A percentile compares a stretch with the other conserved stretches of the same genome.
phyloP scores from a whole-genome alignment of 192 early-diverging fungal genomes.

The Coemansia sp. region DNA sequence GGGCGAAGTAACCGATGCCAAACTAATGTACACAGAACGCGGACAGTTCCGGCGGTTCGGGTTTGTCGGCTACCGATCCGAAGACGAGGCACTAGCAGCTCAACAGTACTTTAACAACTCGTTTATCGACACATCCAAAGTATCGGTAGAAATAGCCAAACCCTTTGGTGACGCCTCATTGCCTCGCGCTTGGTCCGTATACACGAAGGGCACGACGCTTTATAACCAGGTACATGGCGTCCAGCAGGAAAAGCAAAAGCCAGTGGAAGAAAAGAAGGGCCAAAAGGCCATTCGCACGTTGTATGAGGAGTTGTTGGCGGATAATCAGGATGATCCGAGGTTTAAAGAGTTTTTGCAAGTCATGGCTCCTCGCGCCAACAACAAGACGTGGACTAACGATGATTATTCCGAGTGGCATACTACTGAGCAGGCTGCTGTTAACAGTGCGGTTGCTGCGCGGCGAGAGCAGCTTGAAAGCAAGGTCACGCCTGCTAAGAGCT shows the following conservation, averaged over 20 bases:
- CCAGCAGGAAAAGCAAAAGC: constrained; percentile 14
- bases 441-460: constrained; percentile 36
- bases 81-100: constrained; percentile 81
- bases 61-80: constrained; percentile 88
- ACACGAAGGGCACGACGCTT: constrained; percentile 84
- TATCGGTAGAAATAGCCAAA: constrained; percentile 85
- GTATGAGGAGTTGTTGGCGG: constrained; percentile 47
- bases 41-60: constrained; percentile 80
- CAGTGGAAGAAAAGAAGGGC: constrained; percentile 36
- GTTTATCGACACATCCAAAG: constrained; percentile 88
- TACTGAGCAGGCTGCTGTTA: constrained; percentile 37
- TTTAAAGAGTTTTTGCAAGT: constrained; percentile 89
- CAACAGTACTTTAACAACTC: constrained; percentile 86
- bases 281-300: constrained; percentile 37
- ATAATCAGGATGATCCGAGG: constrained; percentile 72
- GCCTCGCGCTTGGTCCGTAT: constrained; percentile 87
- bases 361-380: constrained; percentile 76
- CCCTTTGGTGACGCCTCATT: constrained; percentile 80
- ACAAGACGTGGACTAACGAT: constrained; percentile 91
- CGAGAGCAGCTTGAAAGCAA: constrained; percentile 45
- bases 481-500: background rate
- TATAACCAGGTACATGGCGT: constrained; percentile 53
- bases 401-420: constrained; percentile 58
- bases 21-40: constrained; percentile 70
- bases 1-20: constrained; percentile 90